These are phyloP conservation scores for Phytophthora niederhauseri DNA, from an alignment of 352 stramenopile species.

Conservation along the genomic window DNA sequence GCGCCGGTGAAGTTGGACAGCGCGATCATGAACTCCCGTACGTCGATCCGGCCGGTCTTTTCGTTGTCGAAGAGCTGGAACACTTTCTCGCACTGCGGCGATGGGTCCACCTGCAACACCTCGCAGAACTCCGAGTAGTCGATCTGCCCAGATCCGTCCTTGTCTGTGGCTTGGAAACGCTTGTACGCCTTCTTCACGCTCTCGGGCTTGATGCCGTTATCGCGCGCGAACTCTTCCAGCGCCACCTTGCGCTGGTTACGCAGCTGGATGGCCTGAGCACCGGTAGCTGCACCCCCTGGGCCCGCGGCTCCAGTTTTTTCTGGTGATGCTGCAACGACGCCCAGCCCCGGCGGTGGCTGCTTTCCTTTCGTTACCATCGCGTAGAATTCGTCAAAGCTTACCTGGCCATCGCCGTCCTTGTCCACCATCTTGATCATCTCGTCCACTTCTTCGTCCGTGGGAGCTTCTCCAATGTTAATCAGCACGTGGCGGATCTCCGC, in stretches of 20 bases:
- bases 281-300: slow-evolving; percentile 37
- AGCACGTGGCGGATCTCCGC: slow-evolving; percentile 95
- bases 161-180: slow-evolving; percentile 94
- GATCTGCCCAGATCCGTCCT: slow-evolving; percentile 95
- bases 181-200: slow-evolving; percentile 98
- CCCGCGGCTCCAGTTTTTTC: slow-evolving; percentile 39
- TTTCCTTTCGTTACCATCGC: slow-evolving; percentile 95
- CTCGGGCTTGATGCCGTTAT: slow-evolving; percentile 97
- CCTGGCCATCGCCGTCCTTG: slow-evolving; percentile 94
- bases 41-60: slow-evolving; percentile 92
- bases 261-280: slow-evolving; percentile 87
- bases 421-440: slow-evolving; percentile 98
- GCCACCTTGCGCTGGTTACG: slow-evolving; percentile 92
- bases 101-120: slow-evolving; percentile 94
- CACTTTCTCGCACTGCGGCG: slow-evolving; percentile 91
- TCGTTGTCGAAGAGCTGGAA: slow-evolving; percentile 97
- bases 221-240: slow-evolving; percentile 93
- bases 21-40: slow-evolving; percentile 95
- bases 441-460: slow-evolving; percentile 96
- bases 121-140: slow-evolving; percentile 98
- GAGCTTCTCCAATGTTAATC: slow-evolving; percentile 95
- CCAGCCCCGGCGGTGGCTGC: slow-evolving; percentile 88
- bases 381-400: slow-evolving; percentile 96
- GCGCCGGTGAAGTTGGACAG: slow-evolving; percentile 95
- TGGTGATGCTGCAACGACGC: slow-evolving; percentile 38